These are phyloP conservation scores for Hypoxylon perforatum DNA, from an alignment of 495 filamentous ascomycete species.

Conservation along the genomic window DNA sequence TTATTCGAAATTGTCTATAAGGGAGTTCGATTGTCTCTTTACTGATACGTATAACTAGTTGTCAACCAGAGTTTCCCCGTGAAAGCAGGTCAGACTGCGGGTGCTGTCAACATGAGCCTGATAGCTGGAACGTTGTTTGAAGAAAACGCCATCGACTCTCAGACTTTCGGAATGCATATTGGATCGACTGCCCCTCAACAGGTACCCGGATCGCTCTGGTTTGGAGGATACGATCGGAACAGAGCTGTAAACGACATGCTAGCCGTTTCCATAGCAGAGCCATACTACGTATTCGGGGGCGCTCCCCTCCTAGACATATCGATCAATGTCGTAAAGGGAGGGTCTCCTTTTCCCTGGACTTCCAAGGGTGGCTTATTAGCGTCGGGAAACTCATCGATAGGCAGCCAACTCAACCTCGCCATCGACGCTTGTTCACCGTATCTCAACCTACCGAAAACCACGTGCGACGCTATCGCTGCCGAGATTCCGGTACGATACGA, in stretches of 20 bases:
- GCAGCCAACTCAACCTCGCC: conserved; percentile 8
- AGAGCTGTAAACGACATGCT: conserved; percentile 25
- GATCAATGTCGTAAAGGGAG: conserved; percentile 26
- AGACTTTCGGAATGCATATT: conserved; percentile 32
- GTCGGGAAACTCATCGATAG: conserved; percentile 25
- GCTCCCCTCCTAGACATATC: conserved; percentile 27
- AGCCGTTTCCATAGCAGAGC: conserved; percentile 10
- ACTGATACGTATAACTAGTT: too few relatives aligned
- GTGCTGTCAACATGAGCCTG: conserved; percentile 23
- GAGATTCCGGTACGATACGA: conserved; percentile 55
- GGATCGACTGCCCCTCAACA: conserved; percentile 13
- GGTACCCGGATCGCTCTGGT: conserved; percentile 19
- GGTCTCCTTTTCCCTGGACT: conserved; percentile 27
- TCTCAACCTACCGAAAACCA: conserved; percentile 57
- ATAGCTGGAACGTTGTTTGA: conserved; percentile 16
- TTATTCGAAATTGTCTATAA: too few relatives aligned
- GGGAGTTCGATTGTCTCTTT: too few relatives aligned
- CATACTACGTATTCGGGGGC: conserved; percentile 12
- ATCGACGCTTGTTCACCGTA: conserved; percentile 49
- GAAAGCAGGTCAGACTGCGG: not conserved
- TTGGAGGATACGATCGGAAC: conserved; percentile 31
- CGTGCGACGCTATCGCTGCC: conserved; percentile 58
- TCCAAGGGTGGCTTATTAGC: conserved; percentile 25
- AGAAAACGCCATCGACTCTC: conserved; percentile 22
- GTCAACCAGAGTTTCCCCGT: conserved; percentile 20